Base-by-base conservation (phyloP, 1,139 yeast species). In the Geotrichum citri-aurantii region DNA sequence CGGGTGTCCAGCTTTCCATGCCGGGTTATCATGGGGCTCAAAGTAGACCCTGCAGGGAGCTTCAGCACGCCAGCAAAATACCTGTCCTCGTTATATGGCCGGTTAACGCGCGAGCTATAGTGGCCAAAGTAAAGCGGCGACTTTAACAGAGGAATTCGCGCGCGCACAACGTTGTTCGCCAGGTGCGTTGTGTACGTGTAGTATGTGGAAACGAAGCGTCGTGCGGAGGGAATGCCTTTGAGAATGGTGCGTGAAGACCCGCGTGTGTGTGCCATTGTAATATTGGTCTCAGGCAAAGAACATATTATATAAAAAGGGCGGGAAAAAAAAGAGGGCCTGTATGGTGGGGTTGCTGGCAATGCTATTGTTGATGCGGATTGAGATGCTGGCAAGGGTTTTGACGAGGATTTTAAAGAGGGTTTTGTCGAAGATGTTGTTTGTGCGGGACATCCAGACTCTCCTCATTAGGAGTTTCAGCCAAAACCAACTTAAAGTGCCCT, bases 111-210 rank as follows among this genome's bases (percentile, higher is more conserved):
- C 54, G 88, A 83, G 1, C 90, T 73, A 64, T 77, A 81, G 73
- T 92, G 95, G 7, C 99, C 99, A 48, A 90, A 78, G 69, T 86
- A 88, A 1, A 84, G 79, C 5, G 95, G 95, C 12, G 86, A 85
- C 65, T 83, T 85, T 40, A 81, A 72, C 61, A 89, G 72, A 44
- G 86, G 84, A 7, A 86, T 81, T 50, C 77, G 69, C 33, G 71
- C 71, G 11, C 59, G 56, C 44, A 59, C 57, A 14, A 55, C 42
- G 21, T 59, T 46, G 6, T 58, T 19, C 10, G 54, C 59, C 11
- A 51, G 55, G 1, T 48, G 54, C 19, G 53, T 2, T 26, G 33
- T 52, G 26, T 54, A 56, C 4, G 48, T 40, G 56, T 60, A 60
- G 31, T 46, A 58, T 6, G 54, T 44, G 14, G 62, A 59, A 26